phyloP scores from a whole-genome alignment of 2,329 filamentous ascomycete genomes.

The Alternaria angustiovoidea region DNA sequence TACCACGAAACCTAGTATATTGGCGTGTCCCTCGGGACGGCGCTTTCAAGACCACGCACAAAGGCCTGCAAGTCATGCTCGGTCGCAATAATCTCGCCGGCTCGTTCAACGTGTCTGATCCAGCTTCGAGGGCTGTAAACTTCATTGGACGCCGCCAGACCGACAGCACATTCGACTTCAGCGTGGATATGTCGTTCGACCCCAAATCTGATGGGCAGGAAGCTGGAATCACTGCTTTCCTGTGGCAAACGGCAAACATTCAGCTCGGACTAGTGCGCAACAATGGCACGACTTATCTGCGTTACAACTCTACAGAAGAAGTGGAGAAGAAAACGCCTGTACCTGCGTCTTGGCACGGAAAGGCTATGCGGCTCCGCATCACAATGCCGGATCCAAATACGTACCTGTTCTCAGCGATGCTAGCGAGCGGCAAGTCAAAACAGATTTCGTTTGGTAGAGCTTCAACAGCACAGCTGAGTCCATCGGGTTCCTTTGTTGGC shows the following conservation, averaged over 20 bases:
- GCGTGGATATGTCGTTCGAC: conserved; percentile 52
- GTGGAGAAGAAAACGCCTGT: conserved; percentile 48
- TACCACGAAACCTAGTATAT: conserved; percentile 62
- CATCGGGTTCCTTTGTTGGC: conserved; percentile 44
- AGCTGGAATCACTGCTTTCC: conserved; percentile 61
- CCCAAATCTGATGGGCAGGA: conserved; percentile 55
- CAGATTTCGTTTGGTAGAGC: conserved; percentile 11
- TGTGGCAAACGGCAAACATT: conserved; percentile 62
- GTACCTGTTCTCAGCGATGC: conserved; percentile 3
- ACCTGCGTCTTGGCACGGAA: conserved; percentile 50
- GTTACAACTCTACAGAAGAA: conserved; percentile 52
- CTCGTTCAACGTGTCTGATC: conserved; percentile 53
- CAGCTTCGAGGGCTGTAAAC: conserved; percentile 56
- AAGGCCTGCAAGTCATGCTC: conserved; percentile 49
- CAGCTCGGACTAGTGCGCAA: conserved; percentile 51
- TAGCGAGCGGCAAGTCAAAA: background rate
- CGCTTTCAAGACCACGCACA: conserved; percentile 8
- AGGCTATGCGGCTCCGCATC: conserved; percentile 38
- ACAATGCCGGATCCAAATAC: conserved; percentile 8
- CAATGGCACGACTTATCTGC: conserved; percentile 43
- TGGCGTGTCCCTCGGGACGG: conserved; percentile 52
- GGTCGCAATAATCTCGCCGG: conserved; percentile 63
- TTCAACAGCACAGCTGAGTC: conserved; percentile 22
- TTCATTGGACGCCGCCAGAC: conserved; percentile 63
- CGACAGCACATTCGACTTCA: conserved; percentile 62